phyloP scores from a whole-genome alignment of 2,329 filamentous ascomycete species.

The Dothistroma pini region DNA sequence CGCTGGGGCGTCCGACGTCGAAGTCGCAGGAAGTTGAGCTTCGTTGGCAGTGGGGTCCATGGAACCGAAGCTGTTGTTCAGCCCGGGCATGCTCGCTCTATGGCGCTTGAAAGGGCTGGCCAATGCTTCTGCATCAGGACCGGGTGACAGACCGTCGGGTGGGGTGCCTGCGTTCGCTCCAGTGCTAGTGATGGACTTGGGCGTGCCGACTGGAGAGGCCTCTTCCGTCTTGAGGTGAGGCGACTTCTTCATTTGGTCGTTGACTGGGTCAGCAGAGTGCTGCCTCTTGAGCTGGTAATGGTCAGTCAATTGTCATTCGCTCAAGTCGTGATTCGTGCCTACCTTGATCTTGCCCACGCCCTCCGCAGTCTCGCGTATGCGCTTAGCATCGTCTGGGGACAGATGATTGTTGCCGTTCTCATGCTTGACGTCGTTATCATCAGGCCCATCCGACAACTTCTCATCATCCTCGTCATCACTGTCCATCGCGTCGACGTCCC shows the following conservation, averaged over 20 bases:
- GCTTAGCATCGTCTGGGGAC: constrained; percentile 67
- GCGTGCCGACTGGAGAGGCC: constrained; percentile 44
- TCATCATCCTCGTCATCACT: constrained; percentile 66
- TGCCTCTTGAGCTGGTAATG: constrained; percentile 68
- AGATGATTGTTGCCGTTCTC: constrained; percentile 50
- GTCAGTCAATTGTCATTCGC: constrained; percentile 17
- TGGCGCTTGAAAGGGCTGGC: constrained; percentile 75
- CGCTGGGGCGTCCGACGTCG: constrained; percentile 23
- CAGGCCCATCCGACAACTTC: constrained; percentile 61
- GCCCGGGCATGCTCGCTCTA: constrained; percentile 55
- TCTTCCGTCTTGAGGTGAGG: constrained; percentile 37
- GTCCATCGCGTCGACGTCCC: constrained; percentile 63
- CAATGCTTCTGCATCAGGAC: constrained; percentile 47
- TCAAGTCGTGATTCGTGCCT: constrained; percentile 32
- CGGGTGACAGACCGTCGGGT: constrained; percentile 27
- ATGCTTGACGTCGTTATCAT: constrained; percentile 56
- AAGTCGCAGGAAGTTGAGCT: constrained; percentile 18
- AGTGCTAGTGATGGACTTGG: constrained; percentile 33
- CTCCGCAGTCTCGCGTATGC: constrained; percentile 71
- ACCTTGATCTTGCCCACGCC: constrained; percentile 80
- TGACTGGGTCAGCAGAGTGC: constrained; percentile 68
- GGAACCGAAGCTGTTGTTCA: constrained; percentile 27
- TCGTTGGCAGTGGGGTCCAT: constrained; percentile 22
- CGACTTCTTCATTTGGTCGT: constrained; percentile 43
- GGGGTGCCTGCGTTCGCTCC: constrained; percentile 33